Conservation (phyloP, 345 rosid genomes). For the Sapria himalayana region DNA sequence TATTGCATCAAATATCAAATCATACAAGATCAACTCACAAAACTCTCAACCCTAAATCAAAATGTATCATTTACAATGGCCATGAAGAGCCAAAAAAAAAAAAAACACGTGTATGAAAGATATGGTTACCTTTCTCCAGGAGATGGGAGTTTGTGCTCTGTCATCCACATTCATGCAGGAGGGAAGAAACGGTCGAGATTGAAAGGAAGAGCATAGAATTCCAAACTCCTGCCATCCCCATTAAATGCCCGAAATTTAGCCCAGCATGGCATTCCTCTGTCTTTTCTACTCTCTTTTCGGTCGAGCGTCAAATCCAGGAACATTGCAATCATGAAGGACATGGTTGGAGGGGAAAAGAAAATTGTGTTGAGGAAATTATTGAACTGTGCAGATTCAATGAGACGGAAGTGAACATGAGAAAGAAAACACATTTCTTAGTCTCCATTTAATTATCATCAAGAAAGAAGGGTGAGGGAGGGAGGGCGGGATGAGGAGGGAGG, state of each 20-base stretch:
- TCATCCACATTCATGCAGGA: slow-evolving; percentile 65
- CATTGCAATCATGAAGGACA: slow-evolving; percentile 52
- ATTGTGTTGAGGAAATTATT: slow-evolving; percentile 89
- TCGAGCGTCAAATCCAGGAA: slow-evolving; percentile 88
- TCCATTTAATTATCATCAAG: slow-evolving; percentile 48
- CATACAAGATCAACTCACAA: too few species aligned
- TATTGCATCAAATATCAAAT: too few species aligned
- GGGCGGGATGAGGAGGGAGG: slow-evolving; percentile 70
- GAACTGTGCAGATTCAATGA: slow-evolving; percentile 69
- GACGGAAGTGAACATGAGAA: too few species aligned
- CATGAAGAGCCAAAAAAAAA: too few species aligned
- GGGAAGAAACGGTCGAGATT: slow-evolving; percentile 94
- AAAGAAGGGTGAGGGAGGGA: slow-evolving; percentile 77
- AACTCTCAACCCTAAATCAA: too few species aligned
- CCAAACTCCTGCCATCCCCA: slow-evolving; percentile 76
- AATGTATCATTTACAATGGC: too few species aligned
- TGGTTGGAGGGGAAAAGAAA: slow-evolving; percentile 81
- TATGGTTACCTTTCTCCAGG: too few species aligned
- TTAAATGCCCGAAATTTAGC: slow-evolving; percentile 65
- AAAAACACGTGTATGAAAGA: too few species aligned
- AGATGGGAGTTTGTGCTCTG: too few species aligned
- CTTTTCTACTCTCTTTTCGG: slow-evolving; percentile 63
- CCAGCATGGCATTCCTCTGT: slow-evolving; percentile 98
- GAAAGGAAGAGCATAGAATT: slow-evolving; percentile 91
- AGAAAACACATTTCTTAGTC: too few species aligned